A percentile compares a stretch with the other conserved stretches of the same genome.
Evolutionary conservation across 2,329 filamentous ascomycete genomes (phyloP).

Genomic region (Xylariales sp.): DNA sequence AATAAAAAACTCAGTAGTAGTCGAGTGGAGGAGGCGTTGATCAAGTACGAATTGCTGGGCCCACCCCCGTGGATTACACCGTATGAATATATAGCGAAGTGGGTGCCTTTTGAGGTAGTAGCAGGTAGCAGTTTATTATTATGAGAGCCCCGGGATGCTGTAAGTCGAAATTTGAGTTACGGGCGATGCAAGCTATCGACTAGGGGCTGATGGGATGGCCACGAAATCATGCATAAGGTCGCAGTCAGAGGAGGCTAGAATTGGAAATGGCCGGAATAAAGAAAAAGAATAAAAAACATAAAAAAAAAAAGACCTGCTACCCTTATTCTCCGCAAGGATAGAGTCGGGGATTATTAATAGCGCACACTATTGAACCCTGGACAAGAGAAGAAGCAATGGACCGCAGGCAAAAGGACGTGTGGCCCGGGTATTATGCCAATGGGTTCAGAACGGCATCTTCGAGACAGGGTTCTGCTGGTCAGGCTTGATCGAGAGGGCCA

Average conservation of each 20-base stretch:
- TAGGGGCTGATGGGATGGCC: slow-evolving; percentile 32
- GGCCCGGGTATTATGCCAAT: slow-evolving; percentile 10
- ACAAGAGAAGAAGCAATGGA: slow-evolving; percentile 6
- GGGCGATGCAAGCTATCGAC: slow-evolving; percentile 31
- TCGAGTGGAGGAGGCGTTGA: slow-evolving; percentile 4
- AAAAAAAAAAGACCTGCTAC: not conserved
- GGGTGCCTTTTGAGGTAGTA: no score
- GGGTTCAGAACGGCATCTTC: slow-evolving; percentile 11
- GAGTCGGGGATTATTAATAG: slow-evolving; percentile 24
- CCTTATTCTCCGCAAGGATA: slow-evolving; percentile 10
- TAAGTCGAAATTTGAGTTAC: slow-evolving; percentile 21
- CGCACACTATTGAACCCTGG: slow-evolving; percentile 14
- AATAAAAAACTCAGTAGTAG: no score
- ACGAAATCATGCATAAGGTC: slow-evolving; percentile 42
- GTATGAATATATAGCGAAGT: no score
- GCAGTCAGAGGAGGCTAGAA: slow-evolving; percentile 16
- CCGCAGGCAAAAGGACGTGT: slow-evolving; percentile 9
- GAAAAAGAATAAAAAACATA: not conserved
- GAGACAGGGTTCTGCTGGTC: slow-evolving; percentile 17
- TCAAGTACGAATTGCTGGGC: not conserved
- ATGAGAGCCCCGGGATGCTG: no score
- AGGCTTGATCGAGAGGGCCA: slow-evolving; percentile 5
- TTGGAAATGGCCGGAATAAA: not conserved
- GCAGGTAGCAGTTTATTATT: no score
- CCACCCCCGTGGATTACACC: slow-evolving; percentile 1